phyloP scores from a whole-genome alignment of 2,329 filamentous ascomycete species.

The Tolypocladium endophyticum region DNA sequence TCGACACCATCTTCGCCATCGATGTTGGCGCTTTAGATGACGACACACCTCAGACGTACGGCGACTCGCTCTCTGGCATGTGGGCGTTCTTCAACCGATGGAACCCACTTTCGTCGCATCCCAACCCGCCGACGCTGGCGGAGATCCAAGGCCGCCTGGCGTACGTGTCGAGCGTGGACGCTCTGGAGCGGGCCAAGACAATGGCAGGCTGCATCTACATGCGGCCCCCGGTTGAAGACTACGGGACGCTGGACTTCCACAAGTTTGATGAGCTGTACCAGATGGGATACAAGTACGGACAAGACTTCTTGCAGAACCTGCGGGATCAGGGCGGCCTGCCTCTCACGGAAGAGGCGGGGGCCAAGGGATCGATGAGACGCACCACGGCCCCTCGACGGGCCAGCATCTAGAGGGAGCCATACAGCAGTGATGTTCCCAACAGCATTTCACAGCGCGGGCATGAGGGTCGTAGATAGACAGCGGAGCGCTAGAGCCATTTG shows the following conservation, averaged over 20 bases:
- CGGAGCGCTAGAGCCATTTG: neutral
- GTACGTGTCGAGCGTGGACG: constrained; percentile 91
- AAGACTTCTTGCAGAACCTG: constrained; percentile 66
- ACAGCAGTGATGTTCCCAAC: neutral
- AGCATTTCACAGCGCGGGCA: neutral
- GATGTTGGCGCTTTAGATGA: constrained; percentile 92
- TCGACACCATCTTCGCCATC: constrained; percentile 88
- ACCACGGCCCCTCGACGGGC: constrained; percentile 73
- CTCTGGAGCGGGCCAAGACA: constrained; percentile 83
- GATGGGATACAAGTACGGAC: constrained; percentile 78
- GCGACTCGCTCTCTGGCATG: constrained; percentile 86
- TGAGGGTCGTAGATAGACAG: neutral
- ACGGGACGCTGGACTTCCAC: constrained; percentile 89
- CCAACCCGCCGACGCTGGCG: constrained; percentile 87
- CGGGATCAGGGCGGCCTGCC: constrained; percentile 68
- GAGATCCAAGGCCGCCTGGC: constrained; percentile 93
- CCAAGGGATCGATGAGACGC: constrained; percentile 64
- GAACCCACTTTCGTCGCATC: constrained; percentile 84
- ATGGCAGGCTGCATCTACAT: constrained; percentile 91
- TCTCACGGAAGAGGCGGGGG: constrained; percentile 60
- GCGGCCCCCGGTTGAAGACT: constrained; percentile 86
- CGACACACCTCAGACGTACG: constrained; percentile 81
- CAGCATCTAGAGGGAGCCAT: constrained; percentile 47
- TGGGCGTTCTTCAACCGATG: constrained; percentile 94
- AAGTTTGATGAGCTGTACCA: constrained; percentile 97